A percentile compares a stretch with the other conserved stretches of the same genome.
These are phyloP conservation scores for Vigna nakashimae DNA, from an alignment of 306 rosid species.

Conservation along the genomic window DNA sequence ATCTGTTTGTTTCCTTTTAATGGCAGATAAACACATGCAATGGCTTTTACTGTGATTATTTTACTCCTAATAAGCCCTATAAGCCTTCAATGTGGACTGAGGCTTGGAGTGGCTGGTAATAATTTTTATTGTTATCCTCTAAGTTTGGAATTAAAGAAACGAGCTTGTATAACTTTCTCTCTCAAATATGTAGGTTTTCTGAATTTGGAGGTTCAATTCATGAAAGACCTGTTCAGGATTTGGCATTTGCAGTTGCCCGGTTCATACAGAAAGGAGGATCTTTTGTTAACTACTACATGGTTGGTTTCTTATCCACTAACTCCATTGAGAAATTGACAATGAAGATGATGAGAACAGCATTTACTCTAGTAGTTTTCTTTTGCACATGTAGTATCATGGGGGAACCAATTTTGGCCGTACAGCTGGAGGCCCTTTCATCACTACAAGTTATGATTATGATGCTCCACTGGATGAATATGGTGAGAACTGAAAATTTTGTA, in stretches of 20 bases:
- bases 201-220: conserved; percentile 95
- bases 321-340: conserved; percentile 37
- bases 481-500: conserved; percentile 51
- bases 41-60: conserved; percentile 92
- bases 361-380: conserved; percentile 32
- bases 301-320: conserved; percentile 47
- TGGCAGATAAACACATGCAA: conserved; percentile 97
- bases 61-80: conserved; percentile 89
- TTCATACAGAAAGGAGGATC: conserved; percentile 96
- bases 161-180: conserved; percentile 29
- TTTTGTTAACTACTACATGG: conserved; percentile 96
- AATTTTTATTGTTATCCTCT: conserved; percentile 29
- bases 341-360: neutral
- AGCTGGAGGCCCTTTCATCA: conserved; percentile 98
- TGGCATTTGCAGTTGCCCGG: conserved; percentile 88
- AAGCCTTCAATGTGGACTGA: conserved; percentile 98
- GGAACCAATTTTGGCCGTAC: conserved; percentile 99
- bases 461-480: conserved; percentile 99
- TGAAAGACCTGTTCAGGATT: conserved; percentile 91
- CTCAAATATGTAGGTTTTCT: conserved; percentile 68
- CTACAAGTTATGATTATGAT: conserved; percentile 98
- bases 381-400: conserved; percentile 79
- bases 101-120: conserved; percentile 99
- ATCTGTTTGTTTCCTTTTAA: conserved; percentile 42
- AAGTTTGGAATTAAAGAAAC: conserved; percentile 31